Evolutionary conservation across 768 basidiomycete species (phyloP), one percentile per base, ranked within the genome.

Genomic region (Xerocomellus chrysenteron): DNA sequence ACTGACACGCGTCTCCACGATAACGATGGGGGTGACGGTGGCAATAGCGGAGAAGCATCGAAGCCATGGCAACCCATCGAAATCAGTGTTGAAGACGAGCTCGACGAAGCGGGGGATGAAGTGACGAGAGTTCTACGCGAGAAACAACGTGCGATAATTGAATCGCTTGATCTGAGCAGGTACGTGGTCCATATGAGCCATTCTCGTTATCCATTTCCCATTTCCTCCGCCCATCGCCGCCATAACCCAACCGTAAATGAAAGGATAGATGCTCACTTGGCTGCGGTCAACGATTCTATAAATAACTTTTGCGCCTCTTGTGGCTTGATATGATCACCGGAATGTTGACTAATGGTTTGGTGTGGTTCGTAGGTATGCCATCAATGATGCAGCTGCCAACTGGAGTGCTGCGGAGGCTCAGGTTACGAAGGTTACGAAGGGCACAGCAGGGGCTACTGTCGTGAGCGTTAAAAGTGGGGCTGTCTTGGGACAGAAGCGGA

Each of bases 61-160:
- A 48, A 46, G 28, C 47, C 68, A 53, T 80, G 79, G 81, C 72
- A 78, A 65, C 78, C 80, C 3, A 73, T 83, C 26, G 64, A 75
- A 49, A 69, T 68, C 8, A 73, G 69, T 16, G 69, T 92, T 10
- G 82, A 84, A 44, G 82, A 85, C 9, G 92, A 94, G 65, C 74
- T 93, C 13, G 78, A 89, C 21, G 86, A 87, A 58, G 94, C 90
- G 0, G 94, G 90, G 0, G 81, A 85, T 58, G 81, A 82, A 59
- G 87, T 82, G 48, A 77, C 87, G 49, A 73, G 68, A 47, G 63
- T 63, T 54, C 73, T 83, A 61, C 71, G 75, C 32, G 87, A 88
- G 74, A 82, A 88, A 71, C 94, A 98, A 73, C 79, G 88, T 24
- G 88, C 90, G 71, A 84, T 98, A 79, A 86, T 98, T 47, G 86